Evolutionary conservation across 2,329 filamentous ascomycete species (phyloP), one percentile per base, ranked within the genome.

Genomic region (Sodiomyces alkalinus): DNA sequence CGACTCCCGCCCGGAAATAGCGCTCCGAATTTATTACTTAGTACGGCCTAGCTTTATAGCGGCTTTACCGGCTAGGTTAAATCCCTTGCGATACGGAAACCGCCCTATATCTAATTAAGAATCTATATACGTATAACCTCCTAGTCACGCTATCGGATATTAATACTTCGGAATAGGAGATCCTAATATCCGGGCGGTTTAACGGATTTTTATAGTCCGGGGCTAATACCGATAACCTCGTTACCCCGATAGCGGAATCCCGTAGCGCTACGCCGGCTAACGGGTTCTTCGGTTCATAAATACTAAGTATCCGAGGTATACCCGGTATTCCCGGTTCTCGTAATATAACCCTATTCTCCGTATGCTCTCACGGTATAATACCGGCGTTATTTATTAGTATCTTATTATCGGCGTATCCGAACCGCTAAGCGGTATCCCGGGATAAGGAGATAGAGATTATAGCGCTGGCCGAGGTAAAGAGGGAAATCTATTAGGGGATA

Each of bases 181-280:
- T 96, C 31, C 64, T 96, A 9, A 82, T 79, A 4, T 94, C 87
- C 0, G 87, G 87, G 17, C 79, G 87, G 17, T 96, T 96, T 43
- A 86, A 94, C 46, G 87, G 87, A 4, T 96, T 96, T 54, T 64
- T 94, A 13, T 92, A 87, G 73, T 92, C 83, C 24, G 87, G 87
- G 14, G 83, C 82, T 6, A 87, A 94, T 29, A 48, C 41, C n/a
- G 65, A 68, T 16, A 60, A 63, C 22, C 44, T 32, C 36, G 34
- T 31, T 39, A 48, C 41, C 19, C 51, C 50, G 31, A 64, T 45
- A 18, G 45, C 49, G 28, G 62, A 64, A 5, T 68, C 56, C 35
- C 54, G 3, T 28, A 68, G 54, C 38, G 62, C 53, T 33, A 75
- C 68, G 3, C 72, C 71, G 1, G 55, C 58, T 4, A 60, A 52